Base-by-base conservation (phyloP, 768 basidiomycete genomes). In the Mycena belliarum region DNA sequence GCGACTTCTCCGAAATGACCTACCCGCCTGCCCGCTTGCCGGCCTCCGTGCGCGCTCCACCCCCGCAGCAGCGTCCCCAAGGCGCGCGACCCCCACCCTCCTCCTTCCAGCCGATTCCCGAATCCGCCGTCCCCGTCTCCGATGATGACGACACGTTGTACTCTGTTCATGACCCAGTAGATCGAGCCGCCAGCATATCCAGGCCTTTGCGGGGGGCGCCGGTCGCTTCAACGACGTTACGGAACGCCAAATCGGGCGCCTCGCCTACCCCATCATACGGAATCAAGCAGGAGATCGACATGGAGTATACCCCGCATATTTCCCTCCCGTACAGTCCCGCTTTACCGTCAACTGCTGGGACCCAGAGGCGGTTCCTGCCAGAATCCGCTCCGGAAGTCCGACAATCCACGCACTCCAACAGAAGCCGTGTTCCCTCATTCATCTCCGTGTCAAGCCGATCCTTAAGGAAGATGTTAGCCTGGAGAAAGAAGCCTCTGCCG, bases 401-500 rank as follows among this genome's bases (percentile, higher is more conserved):
- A 32, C 65, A 72, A 37, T 84, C 84, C 6, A 60, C 75, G 6
- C 71, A 77, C 52, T 84, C 84, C 3, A 71, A 70, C 20, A 80
- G 67, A 66, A 83, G 79, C 63, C 69, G 70, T 47, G 78, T 78
- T 5, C 73, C 82, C 7, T 83, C 84, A 10, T 76, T 84, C 60
- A 73, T 85, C 18, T 83, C 82, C 25, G 80, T 82, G 7, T 73
- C 75, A 11, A 69, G 14, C 33, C 11, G 70, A 28, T 79, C 77
- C 8, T 55, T 78, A 35, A 67, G 68, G 33, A 73, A 72, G 28
- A 65, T 73, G 35, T 63, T 80, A 48, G 59, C 69, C 29, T 77
- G 81, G 80, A 73, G 76, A 55, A 78, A 69, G 24, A 86, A 86
- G 65, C 83, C 84, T 4, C 70, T 87, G 16, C 85, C 86, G 8